These are phyloP conservation scores for Scolecobasidium constrictum DNA, from an alignment of 2,329 filamentous ascomycete genomes.

Conservation along the genomic window DNA sequence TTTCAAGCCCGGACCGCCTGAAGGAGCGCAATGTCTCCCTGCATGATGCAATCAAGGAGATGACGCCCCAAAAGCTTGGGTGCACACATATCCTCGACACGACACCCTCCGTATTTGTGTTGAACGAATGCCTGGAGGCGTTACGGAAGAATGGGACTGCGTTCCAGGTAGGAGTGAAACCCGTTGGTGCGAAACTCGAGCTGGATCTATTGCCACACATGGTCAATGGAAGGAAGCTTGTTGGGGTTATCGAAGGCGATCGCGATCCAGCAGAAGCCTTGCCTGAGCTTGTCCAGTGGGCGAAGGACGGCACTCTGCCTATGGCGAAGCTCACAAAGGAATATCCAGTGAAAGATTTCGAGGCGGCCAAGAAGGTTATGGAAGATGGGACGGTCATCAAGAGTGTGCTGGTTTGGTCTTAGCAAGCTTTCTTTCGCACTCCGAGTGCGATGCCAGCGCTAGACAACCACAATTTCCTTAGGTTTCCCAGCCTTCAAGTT, in stretches of 20 bases:
- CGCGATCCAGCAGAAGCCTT: constrained; percentile 29
- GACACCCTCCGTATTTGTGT: constrained; percentile 19
- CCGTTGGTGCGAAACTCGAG: constrained; percentile 20
- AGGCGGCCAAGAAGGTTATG: constrained; percentile 32
- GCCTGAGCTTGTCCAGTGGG: constrained; percentile 40
- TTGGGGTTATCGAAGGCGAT: constrained; percentile 38
- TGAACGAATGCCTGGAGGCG: constrained; percentile 20
- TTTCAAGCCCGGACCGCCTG: constrained; percentile 17
- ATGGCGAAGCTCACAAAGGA: constrained; percentile 35
- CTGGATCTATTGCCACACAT: constrained; percentile 36
- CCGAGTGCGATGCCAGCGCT: too few species aligned
- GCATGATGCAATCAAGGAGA: constrained; percentile 17
- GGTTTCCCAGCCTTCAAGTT: not conserved
- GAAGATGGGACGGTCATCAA: constrained; percentile 29
- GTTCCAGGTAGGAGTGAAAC: constrained; percentile 24
- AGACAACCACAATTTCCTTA: not conserved
- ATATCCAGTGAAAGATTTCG: constrained; percentile 31
- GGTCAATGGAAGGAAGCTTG: constrained; percentile 35
- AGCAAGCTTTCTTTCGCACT: too few species aligned
- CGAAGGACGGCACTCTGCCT: constrained; percentile 34
- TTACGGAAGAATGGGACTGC: constrained; percentile 21
- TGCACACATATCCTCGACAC: constrained; percentile 23
- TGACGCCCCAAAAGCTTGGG: constrained; percentile 14
- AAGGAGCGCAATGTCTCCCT: constrained; percentile 16
- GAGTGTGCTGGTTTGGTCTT: constrained; percentile 29